Conservation (phyloP, 345 rosid genomes). For the Acer yangbiense region DNA sequence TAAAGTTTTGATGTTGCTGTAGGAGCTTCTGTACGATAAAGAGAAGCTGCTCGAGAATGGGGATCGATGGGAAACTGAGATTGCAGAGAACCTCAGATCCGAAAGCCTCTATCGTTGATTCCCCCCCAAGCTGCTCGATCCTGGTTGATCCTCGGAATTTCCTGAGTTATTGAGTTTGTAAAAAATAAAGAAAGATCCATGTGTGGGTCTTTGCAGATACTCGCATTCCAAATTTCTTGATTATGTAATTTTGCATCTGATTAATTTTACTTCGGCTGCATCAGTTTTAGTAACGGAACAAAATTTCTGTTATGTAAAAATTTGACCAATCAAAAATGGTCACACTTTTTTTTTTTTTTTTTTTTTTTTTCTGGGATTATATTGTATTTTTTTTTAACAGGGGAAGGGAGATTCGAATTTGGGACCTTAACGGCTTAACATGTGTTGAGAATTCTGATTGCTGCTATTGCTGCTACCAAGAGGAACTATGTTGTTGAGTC, state of each 20-base stretch:
- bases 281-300: background rate
- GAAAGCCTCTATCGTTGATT: constrained; percentile 90
- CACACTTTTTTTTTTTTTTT: background rate
- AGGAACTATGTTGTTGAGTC: background rate
- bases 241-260: background rate
- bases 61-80: constrained; percentile 97
- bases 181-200: constrained; percentile 33
- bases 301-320: background rate
- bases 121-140: background rate
- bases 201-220: constrained; percentile 22
- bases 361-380: too few species aligned
- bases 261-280: constrained; percentile 17
- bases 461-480: too few species aligned
- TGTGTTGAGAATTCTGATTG: too few species aligned
- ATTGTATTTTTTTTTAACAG: too few species aligned
- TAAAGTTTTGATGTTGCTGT: constrained; percentile 19
- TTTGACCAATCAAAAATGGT: background rate
- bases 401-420: too few species aligned
- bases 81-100: constrained; percentile 93
- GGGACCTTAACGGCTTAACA: too few species aligned
- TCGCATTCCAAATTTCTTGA: constrained; percentile 13
- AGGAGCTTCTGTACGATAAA: constrained; percentile 95
- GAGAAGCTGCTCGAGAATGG: constrained; percentile 98
- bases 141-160: background rate
- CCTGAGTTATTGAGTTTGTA: background rate